A percentile compares a stretch with the other conserved stretches of the same genome.
Evolutionary conservation across 2,329 filamentous ascomycete genomes (phyloP).

Genomic region (Fusarium temperatum): DNA sequence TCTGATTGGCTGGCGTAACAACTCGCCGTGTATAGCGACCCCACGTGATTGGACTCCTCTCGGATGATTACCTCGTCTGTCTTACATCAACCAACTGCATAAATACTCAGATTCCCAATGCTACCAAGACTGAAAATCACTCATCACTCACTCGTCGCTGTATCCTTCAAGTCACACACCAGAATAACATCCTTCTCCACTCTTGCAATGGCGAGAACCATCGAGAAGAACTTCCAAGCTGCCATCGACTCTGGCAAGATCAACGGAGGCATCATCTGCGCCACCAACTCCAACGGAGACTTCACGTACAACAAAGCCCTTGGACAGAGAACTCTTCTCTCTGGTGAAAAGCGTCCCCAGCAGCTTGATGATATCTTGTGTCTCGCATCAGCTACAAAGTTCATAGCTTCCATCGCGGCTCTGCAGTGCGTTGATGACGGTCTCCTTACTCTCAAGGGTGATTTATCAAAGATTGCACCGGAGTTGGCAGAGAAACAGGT

Average conservation of each 20-base stretch:
- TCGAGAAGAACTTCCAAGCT: constrained; percentile 50
- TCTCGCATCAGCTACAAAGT: constrained; percentile 52
- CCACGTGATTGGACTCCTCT: background rate
- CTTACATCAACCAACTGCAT: constrained; percentile 5
- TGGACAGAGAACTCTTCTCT: constrained; percentile 52
- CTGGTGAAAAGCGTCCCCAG: constrained; percentile 51
- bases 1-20: background rate
- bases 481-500: constrained; percentile 59
- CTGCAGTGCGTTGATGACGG: constrained; percentile 65
- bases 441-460: constrained; percentile 55
- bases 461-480: constrained; percentile 56
- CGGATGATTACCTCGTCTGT: background rate
- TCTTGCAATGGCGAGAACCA: constrained; percentile 40
- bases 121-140: background rate
- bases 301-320: constrained; percentile 53
- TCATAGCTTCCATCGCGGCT: constrained; percentile 61
- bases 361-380: constrained; percentile 49
- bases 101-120: background rate
- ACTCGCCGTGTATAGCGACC: rapidly evolving
- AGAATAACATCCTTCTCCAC: background rate
- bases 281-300: constrained; percentile 48
- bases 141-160: rapidly evolving
- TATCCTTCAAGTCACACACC: rapidly evolving
- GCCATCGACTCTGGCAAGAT: constrained; percentile 56
- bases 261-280: constrained; percentile 54